Evolutionary conservation across 805 yeast genomes (phyloP).

Genomic region (Candida piceae): DNA sequence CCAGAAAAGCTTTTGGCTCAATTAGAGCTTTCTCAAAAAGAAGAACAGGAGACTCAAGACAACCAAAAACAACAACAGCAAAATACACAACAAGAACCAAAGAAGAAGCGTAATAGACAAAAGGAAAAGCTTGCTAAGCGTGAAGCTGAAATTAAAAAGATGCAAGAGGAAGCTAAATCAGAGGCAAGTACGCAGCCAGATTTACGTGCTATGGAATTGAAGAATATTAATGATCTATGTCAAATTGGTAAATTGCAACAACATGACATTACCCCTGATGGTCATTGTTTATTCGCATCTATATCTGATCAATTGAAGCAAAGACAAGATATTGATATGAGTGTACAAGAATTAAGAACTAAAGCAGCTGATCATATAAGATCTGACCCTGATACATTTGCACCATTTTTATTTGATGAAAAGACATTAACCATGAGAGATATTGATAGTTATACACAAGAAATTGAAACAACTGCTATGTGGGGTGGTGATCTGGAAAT

Average conservation of each 20-base stretch:
- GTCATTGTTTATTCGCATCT: slow-evolving; percentile 88
- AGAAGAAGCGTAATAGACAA: slow-evolving; percentile 67
- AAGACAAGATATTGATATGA: slow-evolving; percentile 40
- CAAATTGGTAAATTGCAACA: slow-evolving; percentile 43
- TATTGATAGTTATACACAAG: slow-evolving; percentile 61
- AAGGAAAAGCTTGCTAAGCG: slow-evolving; percentile 78
- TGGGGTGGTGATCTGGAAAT: slow-evolving; percentile 98
- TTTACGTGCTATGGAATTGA: slow-evolving; percentile 65
- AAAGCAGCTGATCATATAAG: slow-evolving; percentile 65
- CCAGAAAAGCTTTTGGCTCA: slow-evolving; percentile 68
- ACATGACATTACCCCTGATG: slow-evolving; percentile 81
- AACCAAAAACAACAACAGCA: background rate
- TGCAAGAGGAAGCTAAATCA: slow-evolving; percentile 59
- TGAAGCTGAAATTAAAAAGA: slow-evolving; percentile 58
- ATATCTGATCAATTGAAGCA: slow-evolving; percentile 66
- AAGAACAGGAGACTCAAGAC: slow-evolving; percentile 13
- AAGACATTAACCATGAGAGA: slow-evolving; percentile 58
- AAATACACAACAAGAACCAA: slow-evolving; percentile 18
- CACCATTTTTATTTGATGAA: slow-evolving; percentile 83
- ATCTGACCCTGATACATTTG: slow-evolving; percentile 59
- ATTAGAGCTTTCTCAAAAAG: slow-evolving; percentile 37
- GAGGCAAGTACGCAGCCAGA: slow-evolving; percentile 71
- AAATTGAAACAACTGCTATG: slow-evolving; percentile 70
- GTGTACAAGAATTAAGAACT: slow-evolving; percentile 53
- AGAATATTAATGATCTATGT: slow-evolving; percentile 54